Conservation (phyloP, 768 basidiomycete species). For the Podaxis sp. region DNA sequence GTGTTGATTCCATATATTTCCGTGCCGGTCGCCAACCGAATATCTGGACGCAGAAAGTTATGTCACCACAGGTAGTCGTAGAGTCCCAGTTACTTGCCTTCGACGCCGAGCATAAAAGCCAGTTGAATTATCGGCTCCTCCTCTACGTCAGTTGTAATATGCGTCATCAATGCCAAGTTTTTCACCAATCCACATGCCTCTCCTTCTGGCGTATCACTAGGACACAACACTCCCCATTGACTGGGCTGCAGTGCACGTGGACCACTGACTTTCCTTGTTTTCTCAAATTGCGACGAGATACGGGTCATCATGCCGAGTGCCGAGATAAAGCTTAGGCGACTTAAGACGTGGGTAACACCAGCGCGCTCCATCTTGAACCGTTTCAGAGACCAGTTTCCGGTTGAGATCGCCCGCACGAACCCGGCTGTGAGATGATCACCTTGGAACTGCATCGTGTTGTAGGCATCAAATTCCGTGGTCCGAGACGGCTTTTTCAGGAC, state of each 20-base stretch:
- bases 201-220: constrained; percentile 98
- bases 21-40: constrained; percentile 85
- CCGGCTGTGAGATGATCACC: constrained; percentile 96
- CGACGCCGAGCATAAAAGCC: constrained; percentile 94
- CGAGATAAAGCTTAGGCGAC: constrained; percentile 92
- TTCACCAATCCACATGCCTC: constrained; percentile 99
- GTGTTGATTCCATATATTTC: constrained; percentile 95
- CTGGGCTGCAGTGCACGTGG: constrained; percentile 95
- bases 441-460: constrained; percentile 92
- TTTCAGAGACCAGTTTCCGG: constrained; percentile 98
- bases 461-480: constrained; percentile 92
- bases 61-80: not conserved
- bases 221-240: constrained; percentile 99
- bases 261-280: constrained; percentile 97
- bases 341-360: constrained; percentile 96
- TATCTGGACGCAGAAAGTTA: constrained; percentile 51
- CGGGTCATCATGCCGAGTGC: constrained; percentile 99
- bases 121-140: constrained; percentile 90
- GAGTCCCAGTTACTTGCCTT: constrained; percentile 55
- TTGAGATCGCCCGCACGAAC: constrained; percentile 96
- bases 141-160: constrained; percentile 98
- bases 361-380: constrained; percentile 99
- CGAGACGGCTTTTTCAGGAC: constrained; percentile 94
- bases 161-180: constrained; percentile 98
- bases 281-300: constrained; percentile 98